A percentile compares a stretch with the other conserved stretches of the same genome.
phyloP scores from a whole-genome alignment of 202 grass and related monocot species.

The Zoysia matrella region DNA sequence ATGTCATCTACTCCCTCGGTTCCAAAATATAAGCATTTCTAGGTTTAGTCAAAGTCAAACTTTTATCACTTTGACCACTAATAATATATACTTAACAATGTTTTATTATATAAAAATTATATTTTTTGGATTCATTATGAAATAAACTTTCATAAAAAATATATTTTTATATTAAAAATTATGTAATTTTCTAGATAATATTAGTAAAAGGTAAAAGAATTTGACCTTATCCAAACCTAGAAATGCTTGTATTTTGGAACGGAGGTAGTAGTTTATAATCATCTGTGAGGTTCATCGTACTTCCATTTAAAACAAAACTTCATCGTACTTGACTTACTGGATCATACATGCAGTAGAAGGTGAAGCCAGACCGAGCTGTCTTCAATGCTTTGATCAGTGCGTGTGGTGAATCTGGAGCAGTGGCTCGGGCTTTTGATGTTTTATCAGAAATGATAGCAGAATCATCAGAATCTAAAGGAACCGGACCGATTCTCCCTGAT shows the following conservation, averaged over 20 bases:
- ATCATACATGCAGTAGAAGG: conserved; percentile 89
- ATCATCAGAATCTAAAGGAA: conserved; percentile 60
- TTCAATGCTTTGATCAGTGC: conserved; percentile 99
- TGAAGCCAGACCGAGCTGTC: conserved; percentile 98
- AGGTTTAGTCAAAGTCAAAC: too few species aligned
- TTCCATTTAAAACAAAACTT: neutral
- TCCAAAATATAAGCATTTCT: too few species aligned
- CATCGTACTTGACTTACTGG: conserved; percentile 52
- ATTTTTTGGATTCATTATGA: too few species aligned
- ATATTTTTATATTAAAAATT: too few species aligned
- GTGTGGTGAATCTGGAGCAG: conserved; percentile 92
- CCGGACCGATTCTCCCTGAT: conserved; percentile 79
- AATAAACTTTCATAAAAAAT: too few species aligned
- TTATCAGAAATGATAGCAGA: conserved; percentile 90
- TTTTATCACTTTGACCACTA: too few species aligned
- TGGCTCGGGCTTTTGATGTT: conserved; percentile 98
- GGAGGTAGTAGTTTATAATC: neutral
- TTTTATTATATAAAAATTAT: too few species aligned
- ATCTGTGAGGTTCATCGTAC: neutral
- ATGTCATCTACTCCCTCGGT: neutral
- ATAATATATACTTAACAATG: too few species aligned
- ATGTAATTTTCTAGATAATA: too few species aligned
- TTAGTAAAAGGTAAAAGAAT: too few species aligned
- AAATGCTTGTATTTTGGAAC: too few species aligned
- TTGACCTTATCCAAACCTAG: too few species aligned